A percentile compares a stretch with the other conserved stretches of the same genome.
Conservation (phyloP, 2,329 filamentous ascomycete species). For the Fonsecaea erecta region DNA sequence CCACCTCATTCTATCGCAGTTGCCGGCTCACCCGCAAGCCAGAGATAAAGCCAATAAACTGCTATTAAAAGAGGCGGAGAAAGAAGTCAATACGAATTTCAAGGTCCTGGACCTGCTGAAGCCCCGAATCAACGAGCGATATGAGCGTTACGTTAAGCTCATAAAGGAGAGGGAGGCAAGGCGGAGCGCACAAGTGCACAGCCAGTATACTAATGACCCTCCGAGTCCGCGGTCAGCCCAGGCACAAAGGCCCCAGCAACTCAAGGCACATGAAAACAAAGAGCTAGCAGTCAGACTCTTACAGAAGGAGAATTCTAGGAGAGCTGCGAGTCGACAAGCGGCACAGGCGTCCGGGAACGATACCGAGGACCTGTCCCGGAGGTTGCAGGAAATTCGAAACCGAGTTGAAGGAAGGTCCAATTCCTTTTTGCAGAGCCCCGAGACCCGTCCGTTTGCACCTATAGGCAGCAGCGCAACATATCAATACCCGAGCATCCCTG, state of each 20-base stretch:
- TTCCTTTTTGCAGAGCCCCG: not conserved
- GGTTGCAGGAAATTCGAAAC: slow-evolving; percentile 42
- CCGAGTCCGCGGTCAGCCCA: slow-evolving; percentile 2
- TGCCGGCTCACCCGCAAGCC: slow-evolving; percentile 76
- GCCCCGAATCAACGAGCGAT: slow-evolving; percentile 73
- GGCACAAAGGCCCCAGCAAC: slow-evolving; percentile 51
- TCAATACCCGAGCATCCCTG: slow-evolving; percentile 51
- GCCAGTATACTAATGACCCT: slow-evolving; percentile 6
- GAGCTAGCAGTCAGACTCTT: slow-evolving; percentile 79
- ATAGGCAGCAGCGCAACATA: slow-evolving; percentile 40
- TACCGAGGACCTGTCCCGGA: slow-evolving; percentile 56
- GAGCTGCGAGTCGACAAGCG: slow-evolving; percentile 66
- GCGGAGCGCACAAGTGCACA: slow-evolving; percentile 19
- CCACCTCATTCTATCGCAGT: slow-evolving; percentile 75
- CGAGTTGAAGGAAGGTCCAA: slow-evolving; percentile 31
- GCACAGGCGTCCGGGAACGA: slow-evolving; percentile 58
- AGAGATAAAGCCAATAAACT: slow-evolving; percentile 65
- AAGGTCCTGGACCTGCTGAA: slow-evolving; percentile 77
- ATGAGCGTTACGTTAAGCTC: slow-evolving; percentile 68
- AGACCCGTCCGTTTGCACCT: slow-evolving; percentile 35
- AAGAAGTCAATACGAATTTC: slow-evolving; percentile 67
- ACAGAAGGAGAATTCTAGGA: slow-evolving; percentile 70
- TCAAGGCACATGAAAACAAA: slow-evolving; percentile 72
- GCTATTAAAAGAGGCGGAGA: slow-evolving; percentile 61
- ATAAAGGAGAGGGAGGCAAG: slow-evolving; percentile 52